Evolutionary conservation across 345 rosid genomes (phyloP).

Genomic region (Arabis hirsuta): DNA sequence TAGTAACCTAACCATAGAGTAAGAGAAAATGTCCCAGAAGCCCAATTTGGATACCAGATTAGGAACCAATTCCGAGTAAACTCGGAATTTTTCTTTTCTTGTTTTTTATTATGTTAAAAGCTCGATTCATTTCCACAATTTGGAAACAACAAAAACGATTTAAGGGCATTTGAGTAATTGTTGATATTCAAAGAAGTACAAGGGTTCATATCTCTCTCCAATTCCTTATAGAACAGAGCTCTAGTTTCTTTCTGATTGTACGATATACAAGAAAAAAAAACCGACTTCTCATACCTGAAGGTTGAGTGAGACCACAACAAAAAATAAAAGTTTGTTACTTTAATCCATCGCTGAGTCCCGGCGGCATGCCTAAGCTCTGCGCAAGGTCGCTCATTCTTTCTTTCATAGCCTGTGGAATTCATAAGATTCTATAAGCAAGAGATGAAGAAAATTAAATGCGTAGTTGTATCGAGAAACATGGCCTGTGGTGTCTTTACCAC

Average conservation of each 20-base stretch:
- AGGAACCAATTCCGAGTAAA: conserved; percentile 36
- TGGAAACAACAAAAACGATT: conserved; percentile 29
- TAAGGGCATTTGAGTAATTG: conserved; percentile 33
- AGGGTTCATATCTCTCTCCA: conserved; percentile 23
- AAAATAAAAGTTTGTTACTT: conserved; percentile 44
- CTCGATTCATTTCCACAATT: conserved; percentile 33
- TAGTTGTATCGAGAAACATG: not conserved
- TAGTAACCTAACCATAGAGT: conserved; percentile 31
- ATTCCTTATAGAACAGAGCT: conserved; percentile 21
- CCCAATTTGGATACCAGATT: conserved; percentile 25
- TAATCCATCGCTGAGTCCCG: conserved; percentile 66
- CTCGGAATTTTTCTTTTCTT: conserved; percentile 24
- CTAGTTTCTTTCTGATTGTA: conserved; percentile 15
- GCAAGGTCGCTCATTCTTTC: conserved; percentile 91
- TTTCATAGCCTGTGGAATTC: conserved; percentile 74
- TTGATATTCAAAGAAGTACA: conserved; percentile 21
- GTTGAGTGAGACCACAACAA: not conserved
- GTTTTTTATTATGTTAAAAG: not conserved
- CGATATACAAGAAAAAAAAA: conserved; percentile 23
- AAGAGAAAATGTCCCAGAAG: conserved; percentile 17
- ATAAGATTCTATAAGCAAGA: conserved; percentile 12
- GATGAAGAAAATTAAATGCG: not conserved
- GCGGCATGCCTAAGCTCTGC: conserved; percentile 95
- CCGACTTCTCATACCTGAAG: conserved; percentile 24
- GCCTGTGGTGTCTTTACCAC: conserved; percentile 51